These are phyloP conservation scores for Stemphylium lycopersici DNA, from an alignment of 2,329 filamentous ascomycete genomes.

Conservation along the genomic window DNA sequence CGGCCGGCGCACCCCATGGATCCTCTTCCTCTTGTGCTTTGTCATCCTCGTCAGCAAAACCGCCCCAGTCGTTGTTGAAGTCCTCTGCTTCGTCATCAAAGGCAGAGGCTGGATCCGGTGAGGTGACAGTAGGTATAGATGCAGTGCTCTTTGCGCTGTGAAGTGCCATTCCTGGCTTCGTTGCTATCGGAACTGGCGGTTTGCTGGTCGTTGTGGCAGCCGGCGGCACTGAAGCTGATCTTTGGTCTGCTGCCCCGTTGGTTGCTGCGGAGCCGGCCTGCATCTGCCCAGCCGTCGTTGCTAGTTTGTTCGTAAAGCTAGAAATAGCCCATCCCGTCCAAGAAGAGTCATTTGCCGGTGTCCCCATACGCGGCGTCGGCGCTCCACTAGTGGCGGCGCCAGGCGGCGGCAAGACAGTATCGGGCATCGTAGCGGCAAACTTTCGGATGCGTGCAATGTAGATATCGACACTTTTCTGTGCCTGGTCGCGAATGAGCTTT, in stretches of 20 bases:
- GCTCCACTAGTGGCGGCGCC: conserved; percentile 53
- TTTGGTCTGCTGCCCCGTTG: conserved; percentile 51
- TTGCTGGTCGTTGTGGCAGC: conserved; percentile 53
- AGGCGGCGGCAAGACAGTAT: conserved; percentile 75
- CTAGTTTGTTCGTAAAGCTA: conserved; percentile 94
- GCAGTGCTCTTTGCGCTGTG: conserved; percentile 35
- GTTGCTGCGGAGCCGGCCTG: conserved; percentile 54
- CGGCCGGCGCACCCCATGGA: conserved; percentile 56
- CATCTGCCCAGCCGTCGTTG: conserved; percentile 85
- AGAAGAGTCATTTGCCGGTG: conserved; percentile 70
- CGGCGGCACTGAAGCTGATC: conserved; percentile 58
- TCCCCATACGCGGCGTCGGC: conserved; percentile 75
- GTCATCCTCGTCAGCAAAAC: conserved; percentile 64
- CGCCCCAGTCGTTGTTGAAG: conserved; percentile 76
- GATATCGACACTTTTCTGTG: conserved; percentile 83
- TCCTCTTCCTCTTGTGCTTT: conserved; percentile 58
- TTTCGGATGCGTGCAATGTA: conserved; percentile 86
- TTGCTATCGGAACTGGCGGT: conserved; percentile 56
- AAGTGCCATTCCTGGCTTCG: conserved; percentile 39
- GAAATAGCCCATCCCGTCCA: conserved; percentile 99
- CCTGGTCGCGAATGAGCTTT: conserved; percentile 90
- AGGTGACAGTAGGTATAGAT: conserved; percentile 35
- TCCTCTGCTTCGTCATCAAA: conserved; percentile 58
- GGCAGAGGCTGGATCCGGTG: conserved; percentile 59
- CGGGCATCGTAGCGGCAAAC: conserved; percentile 76